Evolutionary conservation across 1,284 basidiomycete species (phyloP).

Genomic region (Malassezia globosa): DNA sequence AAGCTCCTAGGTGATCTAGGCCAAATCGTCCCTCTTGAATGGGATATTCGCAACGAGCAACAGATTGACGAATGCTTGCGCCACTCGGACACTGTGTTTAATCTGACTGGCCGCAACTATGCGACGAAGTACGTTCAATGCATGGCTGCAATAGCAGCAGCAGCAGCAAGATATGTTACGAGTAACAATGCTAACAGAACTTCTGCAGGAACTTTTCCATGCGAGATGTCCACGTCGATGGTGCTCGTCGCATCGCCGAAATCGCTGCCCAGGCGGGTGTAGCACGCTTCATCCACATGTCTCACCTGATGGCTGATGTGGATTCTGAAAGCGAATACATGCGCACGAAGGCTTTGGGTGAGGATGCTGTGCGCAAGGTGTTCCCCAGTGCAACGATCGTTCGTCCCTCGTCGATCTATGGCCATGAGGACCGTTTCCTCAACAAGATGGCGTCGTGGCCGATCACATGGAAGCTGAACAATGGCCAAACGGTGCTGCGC

Average conservation of each 20-base stretch:
- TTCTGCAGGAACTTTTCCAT: constrained; percentile 66
- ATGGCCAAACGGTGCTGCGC: constrained; percentile 70
- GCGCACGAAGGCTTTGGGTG: constrained; percentile 77
- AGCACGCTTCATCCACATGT: constrained; percentile 80
- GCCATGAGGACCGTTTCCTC: constrained; percentile 85
- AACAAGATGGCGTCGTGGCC: constrained; percentile 69
- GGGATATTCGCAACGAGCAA: constrained; percentile 73
- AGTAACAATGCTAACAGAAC: neutral
- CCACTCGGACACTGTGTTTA: constrained; percentile 96
- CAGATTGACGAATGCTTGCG: constrained; percentile 88
- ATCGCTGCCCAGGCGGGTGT: constrained; percentile 69
- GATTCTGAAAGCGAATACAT: constrained; percentile 74
- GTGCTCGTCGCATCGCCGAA: constrained; percentile 59
- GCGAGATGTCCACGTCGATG: constrained; percentile 65
- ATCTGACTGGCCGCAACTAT: constrained; percentile 76
- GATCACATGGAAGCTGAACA: constrained; percentile 88
- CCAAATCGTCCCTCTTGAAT: constrained; percentile 93
- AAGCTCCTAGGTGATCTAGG: constrained; percentile 92
- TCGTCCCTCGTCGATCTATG: constrained; percentile 73
- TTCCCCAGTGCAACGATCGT: constrained; percentile 85
- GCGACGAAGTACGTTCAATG: constrained; percentile 70
- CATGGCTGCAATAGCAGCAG: too few relatives aligned
- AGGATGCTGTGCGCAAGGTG: constrained; percentile 69
- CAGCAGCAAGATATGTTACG: too few relatives aligned
- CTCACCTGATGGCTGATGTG: constrained; percentile 79